These are phyloP conservation scores for Solanum stenotomum DNA, from an alignment of 257 asterid genomes.

Conservation along the genomic window DNA sequence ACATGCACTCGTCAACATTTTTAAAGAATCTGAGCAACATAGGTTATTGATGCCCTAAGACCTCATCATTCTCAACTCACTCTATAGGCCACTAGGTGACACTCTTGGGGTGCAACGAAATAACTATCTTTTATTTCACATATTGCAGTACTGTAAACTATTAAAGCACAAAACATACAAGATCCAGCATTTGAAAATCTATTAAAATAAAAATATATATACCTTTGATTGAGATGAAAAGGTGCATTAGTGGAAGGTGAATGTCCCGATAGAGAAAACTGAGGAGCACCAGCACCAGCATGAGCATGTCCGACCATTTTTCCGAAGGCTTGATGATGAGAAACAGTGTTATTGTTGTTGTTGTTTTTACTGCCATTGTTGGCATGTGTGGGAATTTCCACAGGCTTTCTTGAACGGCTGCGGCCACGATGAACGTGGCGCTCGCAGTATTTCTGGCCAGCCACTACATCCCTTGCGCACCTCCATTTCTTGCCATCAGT, in stretches of 20 bases:
- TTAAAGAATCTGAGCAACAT: not conserved
- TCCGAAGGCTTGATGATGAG: not conserved
- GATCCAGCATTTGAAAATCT: not conserved
- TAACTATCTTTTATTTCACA: not conserved
- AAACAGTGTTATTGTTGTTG: not conserved
- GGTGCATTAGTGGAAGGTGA: conserved; percentile 53
- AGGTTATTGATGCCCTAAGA: not conserved
- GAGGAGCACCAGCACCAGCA: conserved; percentile 11
- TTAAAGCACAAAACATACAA: not conserved
- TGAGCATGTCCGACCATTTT: conserved; percentile 1
- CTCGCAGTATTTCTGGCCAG: conserved; percentile 85
- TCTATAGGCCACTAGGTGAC: not conserved
- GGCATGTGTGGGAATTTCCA: conserved; percentile 68
- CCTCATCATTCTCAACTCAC: not conserved
- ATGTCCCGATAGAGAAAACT: conserved; percentile 37
- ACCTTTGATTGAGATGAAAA: conserved; percentile 58
- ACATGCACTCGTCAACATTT: not conserved
- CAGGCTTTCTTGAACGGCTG: conserved; percentile 99
- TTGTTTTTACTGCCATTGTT: not conserved
- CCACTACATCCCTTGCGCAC: conserved; percentile 86
- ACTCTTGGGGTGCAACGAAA: not conserved
- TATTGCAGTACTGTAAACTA: too few relatives aligned
- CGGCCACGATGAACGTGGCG: conserved; percentile 93
- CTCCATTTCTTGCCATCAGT: conserved; percentile 98
- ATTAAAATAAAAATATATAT: not conserved